A percentile compares a stretch with the other conserved stretches of the same genome.
phyloP scores from a whole-genome alignment of 2,329 filamentous ascomycete genomes.

The Monosporascus sp. region DNA sequence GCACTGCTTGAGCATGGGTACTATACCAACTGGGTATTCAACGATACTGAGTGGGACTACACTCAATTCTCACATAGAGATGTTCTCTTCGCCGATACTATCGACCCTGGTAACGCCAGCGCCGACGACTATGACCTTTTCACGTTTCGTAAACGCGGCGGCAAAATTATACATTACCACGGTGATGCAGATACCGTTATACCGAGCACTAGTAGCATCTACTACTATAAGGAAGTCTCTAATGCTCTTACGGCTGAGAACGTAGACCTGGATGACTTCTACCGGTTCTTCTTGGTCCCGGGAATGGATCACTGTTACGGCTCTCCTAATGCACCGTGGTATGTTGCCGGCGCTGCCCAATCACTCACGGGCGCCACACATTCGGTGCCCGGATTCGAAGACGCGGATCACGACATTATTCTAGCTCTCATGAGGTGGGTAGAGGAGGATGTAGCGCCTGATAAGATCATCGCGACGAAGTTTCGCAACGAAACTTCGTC shows the following conservation, averaged over 20 bases:
- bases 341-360: constrained; percentile 25
- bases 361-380: constrained; percentile 17
- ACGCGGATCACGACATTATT: constrained; percentile 30
- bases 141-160: constrained; percentile 22
- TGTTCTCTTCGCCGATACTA: constrained; percentile 18
- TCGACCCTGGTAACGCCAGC: constrained; percentile 20
- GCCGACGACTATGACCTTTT: constrained; percentile 26
- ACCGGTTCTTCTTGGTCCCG: constrained; percentile 42
- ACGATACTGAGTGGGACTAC: constrained; percentile 22
- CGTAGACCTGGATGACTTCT: constrained; percentile 38
- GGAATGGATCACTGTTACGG: constrained; percentile 42
- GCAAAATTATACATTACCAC: constrained; percentile 33
- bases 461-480: constrained; percentile 23
- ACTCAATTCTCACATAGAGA: constrained; percentile 22
- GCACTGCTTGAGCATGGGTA: constrained; percentile 14
- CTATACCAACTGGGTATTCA: constrained; percentile 19
- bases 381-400: constrained; percentile 30
- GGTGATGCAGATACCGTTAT: constrained; percentile 28
- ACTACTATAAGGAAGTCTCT: constrained; percentile 24
- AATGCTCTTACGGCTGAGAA: constrained; percentile 20
- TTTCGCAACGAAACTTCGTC: constrained; percentile 20
- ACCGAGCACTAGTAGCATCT: constrained; percentile 23
- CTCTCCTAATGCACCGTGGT: constrained; percentile 26
- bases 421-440: constrained; percentile 33
- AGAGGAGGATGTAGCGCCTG: constrained; percentile 24